A percentile compares a stretch with the other conserved stretches of the same genome.
These are phyloP conservation scores for Solanum sejunctum DNA, from an alignment of 257 asterid genomes.

Conservation along the genomic window DNA sequence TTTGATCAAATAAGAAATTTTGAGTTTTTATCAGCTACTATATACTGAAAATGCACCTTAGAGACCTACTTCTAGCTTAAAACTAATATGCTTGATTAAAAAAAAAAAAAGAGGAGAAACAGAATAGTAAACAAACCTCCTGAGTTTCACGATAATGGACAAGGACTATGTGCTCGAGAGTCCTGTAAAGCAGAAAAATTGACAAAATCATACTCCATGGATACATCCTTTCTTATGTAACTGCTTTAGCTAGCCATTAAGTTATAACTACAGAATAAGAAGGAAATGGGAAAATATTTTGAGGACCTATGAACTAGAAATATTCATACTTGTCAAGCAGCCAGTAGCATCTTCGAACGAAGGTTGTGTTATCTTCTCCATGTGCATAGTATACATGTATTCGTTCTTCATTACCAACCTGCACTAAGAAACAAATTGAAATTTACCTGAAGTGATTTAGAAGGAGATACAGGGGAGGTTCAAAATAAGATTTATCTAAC, in stretches of 20 bases:
- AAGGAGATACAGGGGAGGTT: background rate
- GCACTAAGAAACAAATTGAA: conserved; percentile 10
- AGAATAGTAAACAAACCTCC: conserved; percentile 54
- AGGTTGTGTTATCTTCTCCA: conserved; percentile 79
- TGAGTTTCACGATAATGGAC: conserved; percentile 97
- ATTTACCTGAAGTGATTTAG: background rate
- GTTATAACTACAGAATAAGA: background rate
- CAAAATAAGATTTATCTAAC: background rate
- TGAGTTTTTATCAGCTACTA: too few species aligned
- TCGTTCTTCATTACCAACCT: conserved; percentile 92
- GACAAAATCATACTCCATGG: background rate
- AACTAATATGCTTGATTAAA: too few species aligned
- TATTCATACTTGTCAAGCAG: conserved; percentile 83
- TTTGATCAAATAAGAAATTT: too few species aligned
- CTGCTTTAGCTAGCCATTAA: background rate
- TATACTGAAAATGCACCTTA: too few species aligned
- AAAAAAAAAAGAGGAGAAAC: background rate
- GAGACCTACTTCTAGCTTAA: too few species aligned
- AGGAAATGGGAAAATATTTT: background rate
- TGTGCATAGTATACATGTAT: conserved; percentile 98
- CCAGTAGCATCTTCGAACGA: conserved; percentile 98
- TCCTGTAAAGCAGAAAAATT: conserved; percentile 34
- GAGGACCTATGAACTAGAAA: background rate
- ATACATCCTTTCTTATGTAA: background rate
- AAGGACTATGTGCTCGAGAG: conserved; percentile 75